Conservation (phyloP, 2,329 filamentous ascomycete genomes). For the Colletotrichum phormii region DNA sequence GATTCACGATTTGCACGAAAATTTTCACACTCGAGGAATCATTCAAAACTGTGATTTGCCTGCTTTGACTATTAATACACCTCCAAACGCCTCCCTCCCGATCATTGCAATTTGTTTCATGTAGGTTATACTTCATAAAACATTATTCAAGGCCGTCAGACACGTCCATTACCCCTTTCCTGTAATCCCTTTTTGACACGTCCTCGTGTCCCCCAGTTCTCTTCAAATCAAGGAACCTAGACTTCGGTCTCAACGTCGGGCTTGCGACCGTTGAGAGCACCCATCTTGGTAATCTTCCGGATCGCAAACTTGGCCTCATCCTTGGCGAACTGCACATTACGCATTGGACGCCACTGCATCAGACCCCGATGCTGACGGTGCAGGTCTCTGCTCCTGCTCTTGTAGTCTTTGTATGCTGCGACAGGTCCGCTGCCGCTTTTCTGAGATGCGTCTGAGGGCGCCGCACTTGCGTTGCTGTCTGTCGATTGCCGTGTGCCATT, state of each 20-base stretch:
- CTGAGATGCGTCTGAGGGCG: slow-evolving; percentile 44
- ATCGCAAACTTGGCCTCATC: slow-evolving; percentile 85
- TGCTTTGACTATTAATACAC: slow-evolving; percentile 20
- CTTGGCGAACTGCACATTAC: slow-evolving; percentile 88
- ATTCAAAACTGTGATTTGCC: slow-evolving; percentile 22
- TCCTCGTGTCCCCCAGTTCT: not conserved
- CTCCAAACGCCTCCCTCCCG: not conserved
- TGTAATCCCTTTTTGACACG: not conserved
- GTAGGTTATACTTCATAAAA: slow-evolving; percentile 11
- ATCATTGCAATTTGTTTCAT: not conserved
- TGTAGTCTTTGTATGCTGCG: slow-evolving; percentile 71
- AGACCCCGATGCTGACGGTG: slow-evolving; percentile 88
- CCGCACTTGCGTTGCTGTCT: slow-evolving; percentile 49
- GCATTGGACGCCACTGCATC: slow-evolving; percentile 95
- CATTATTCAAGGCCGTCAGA: not conserved
- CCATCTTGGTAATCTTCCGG: slow-evolving; percentile 79
- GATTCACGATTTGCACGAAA: too few species aligned
- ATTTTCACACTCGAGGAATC: not conserved
- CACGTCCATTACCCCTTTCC: not conserved
- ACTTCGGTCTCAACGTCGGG: slow-evolving; percentile 89
- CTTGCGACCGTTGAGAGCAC: slow-evolving; percentile 82
- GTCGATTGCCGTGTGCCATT: slow-evolving; percentile 49
- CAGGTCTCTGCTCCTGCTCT: slow-evolving; percentile 77
- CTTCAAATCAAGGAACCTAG: slow-evolving; percentile 41
- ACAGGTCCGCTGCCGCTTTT: slow-evolving; percentile 66